These are phyloP conservation scores for Fusarium hostae DNA, from an alignment of 2,329 filamentous ascomycete genomes.

Conservation along the genomic window DNA sequence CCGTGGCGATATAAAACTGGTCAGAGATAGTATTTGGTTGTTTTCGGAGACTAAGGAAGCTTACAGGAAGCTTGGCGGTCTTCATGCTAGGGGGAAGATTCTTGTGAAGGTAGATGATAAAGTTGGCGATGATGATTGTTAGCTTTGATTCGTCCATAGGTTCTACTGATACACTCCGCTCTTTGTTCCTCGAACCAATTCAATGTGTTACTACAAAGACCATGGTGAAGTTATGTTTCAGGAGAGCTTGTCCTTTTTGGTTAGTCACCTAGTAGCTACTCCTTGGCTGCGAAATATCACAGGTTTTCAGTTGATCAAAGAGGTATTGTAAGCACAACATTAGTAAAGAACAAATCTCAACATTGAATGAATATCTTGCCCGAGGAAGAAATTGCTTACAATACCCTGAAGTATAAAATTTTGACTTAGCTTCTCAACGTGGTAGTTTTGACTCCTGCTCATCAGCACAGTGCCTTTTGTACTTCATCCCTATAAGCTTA, in stretches of 20 bases:
- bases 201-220: too few species aligned
- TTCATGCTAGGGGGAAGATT: slow-evolving; percentile 54
- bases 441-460: background rate
- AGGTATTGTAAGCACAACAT: background rate
- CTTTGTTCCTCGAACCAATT: background rate
- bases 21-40: background rate
- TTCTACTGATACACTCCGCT: background rate
- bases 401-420: background rate
- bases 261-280: background rate
- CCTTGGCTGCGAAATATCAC: background rate
- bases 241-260: too few species aligned
- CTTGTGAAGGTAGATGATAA: slow-evolving; percentile 48
- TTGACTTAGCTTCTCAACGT: background rate
- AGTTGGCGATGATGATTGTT: slow-evolving; percentile 41
- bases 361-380: accelerated
- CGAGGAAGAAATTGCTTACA: background rate
- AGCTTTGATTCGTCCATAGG: background rate
- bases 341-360: background rate
- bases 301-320: background rate
- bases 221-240: too few species aligned
- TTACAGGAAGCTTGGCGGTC: background rate
- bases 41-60: background rate
- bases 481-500: background rate
- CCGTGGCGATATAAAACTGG: background rate
- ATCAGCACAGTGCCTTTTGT: background rate